These are phyloP conservation scores for Pontederia paniculata DNA, from an alignment of 176 grass and related monocot genomes.

Conservation along the genomic window DNA sequence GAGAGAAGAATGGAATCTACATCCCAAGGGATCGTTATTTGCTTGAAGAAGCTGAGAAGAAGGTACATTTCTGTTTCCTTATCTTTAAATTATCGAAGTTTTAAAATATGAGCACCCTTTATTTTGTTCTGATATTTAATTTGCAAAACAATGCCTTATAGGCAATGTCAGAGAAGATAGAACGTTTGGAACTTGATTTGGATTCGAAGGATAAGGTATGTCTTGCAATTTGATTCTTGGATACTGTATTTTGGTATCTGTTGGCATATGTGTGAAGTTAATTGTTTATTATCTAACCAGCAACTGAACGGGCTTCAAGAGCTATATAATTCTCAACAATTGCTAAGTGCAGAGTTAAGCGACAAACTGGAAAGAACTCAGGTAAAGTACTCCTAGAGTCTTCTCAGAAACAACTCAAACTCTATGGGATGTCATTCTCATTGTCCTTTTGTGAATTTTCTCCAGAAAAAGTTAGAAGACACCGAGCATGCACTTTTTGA, in stretches of 20 bases:
- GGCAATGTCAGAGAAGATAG: conserved; percentile 97
- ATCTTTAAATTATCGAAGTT: not conserved
- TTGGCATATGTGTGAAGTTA: not conserved
- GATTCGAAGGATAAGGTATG: conserved; percentile 91
- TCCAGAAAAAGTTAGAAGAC: conserved; percentile 76
- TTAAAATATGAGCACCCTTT: not conserved
- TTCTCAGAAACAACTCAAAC: conserved; percentile 11
- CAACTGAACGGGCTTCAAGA: conserved; percentile 93
- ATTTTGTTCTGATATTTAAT: not conserved
- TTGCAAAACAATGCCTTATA: conserved; percentile 20
- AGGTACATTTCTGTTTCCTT: conserved; percentile 37
- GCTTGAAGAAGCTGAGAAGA: conserved; percentile 98
- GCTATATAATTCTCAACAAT: conserved; percentile 80
- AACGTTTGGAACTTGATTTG: conserved; percentile 73
- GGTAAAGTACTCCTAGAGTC: conserved; percentile 28
- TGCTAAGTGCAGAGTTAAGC: conserved; percentile 74
- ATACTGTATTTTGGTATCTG: not conserved
- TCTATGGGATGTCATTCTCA: not conserved
- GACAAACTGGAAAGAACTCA: conserved; percentile 80
- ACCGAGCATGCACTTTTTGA: conserved; percentile 64
- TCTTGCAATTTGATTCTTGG: conserved; percentile 5
- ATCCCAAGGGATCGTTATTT: conserved; percentile 88
- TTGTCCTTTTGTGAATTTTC: conserved; percentile 8
- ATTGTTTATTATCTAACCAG: conserved; percentile 33
- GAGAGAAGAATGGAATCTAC: conserved; percentile 99